These are phyloP conservation scores for Kodamaea sp. DNA, from an alignment of 1,139 yeast genomes.

Conservation along the genomic window DNA sequence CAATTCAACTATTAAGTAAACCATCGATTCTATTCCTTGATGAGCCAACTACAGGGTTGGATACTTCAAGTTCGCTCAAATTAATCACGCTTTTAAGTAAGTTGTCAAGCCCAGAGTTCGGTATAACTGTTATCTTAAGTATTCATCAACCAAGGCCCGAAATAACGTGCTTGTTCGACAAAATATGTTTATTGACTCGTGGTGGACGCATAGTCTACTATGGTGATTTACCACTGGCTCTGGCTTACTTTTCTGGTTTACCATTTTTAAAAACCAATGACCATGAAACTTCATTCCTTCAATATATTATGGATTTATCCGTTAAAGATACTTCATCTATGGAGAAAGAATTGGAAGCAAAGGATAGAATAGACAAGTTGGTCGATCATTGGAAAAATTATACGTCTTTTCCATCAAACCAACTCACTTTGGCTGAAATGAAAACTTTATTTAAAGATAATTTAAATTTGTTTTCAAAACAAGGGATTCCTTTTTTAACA, in stretches of 20 bases:
- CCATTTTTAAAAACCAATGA: background rate
- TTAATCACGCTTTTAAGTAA: conserved; percentile 61
- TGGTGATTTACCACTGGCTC: conserved; percentile 48
- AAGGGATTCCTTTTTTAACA: conserved; percentile 26
- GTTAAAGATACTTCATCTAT: conserved; percentile 58
- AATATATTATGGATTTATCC: conserved; percentile 63
- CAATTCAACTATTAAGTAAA: conserved; percentile 69
- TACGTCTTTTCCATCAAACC: conserved; percentile 5
- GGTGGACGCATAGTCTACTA: conserved; percentile 63
- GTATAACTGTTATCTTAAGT: conserved; percentile 69
- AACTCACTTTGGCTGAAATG: conserved; percentile 13
- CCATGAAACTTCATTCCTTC: conserved; percentile 40
- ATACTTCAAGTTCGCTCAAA: conserved; percentile 69
- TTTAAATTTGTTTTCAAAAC: conserved; percentile 24
- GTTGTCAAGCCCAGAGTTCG: conserved; percentile 45
- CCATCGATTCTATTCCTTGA: conserved; percentile 78
- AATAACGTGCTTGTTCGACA: conserved; percentile 62
- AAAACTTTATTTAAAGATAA: conserved; percentile 20
- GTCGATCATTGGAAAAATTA: conserved; percentile 48
- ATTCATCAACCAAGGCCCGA: conserved; percentile 87
- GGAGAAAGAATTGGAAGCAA: conserved; percentile 42
- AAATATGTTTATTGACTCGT: conserved; percentile 63
- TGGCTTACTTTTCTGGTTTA: conserved; percentile 44
- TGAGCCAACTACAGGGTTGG: conserved; percentile 89
- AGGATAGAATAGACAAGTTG: conserved; percentile 42